Percentiles rank a stretch among this genome's conserved stretches.
phyloP scores from a whole-genome alignment of 2,329 filamentous ascomycete species.

The Chaetomium sp. region DNA sequence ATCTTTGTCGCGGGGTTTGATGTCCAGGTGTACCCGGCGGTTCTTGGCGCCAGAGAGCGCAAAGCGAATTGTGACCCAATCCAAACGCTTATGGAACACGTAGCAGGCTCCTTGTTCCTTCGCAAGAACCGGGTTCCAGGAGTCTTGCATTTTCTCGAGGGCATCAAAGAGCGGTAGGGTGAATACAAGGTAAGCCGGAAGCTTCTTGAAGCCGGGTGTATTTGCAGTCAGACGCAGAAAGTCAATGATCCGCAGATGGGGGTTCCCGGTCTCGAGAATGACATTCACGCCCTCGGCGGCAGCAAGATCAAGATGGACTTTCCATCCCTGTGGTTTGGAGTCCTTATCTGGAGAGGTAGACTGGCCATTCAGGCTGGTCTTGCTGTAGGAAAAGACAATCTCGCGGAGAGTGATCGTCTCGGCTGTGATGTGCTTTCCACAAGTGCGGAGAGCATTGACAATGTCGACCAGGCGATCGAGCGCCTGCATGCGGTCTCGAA shows the following conservation, averaged over 20 bases:
- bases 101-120: conserved; percentile 43
- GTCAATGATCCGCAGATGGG: conserved; percentile 58
- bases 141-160: conserved; percentile 53
- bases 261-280: conserved; percentile 55
- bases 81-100: conserved; percentile 47
- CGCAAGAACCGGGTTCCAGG: conserved; percentile 39
- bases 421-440: conserved; percentile 48
- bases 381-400: conserved; percentile 63
- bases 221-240: conserved; percentile 54
- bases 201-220: conserved; percentile 44
- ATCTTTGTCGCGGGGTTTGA: conserved; percentile 44
- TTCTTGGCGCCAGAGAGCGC: conserved; percentile 31
- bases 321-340: conserved; percentile 35
- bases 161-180: conserved; percentile 60
- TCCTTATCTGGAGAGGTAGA: neutral
- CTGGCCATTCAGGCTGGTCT: neutral
- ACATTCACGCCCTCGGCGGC: conserved; percentile 48
- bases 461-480: conserved; percentile 67
- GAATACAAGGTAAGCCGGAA: conserved; percentile 48
- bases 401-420: conserved; percentile 54
- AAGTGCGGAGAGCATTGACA: conserved; percentile 56
- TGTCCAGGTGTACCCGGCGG: conserved; percentile 40
- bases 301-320: conserved; percentile 53
- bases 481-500: conserved; percentile 55
- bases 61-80: conserved; percentile 54